These are phyloP conservation scores for Neolentinus lepideus DNA, from an alignment of 1,284 basidiomycete species.

Conservation along the genomic window DNA sequence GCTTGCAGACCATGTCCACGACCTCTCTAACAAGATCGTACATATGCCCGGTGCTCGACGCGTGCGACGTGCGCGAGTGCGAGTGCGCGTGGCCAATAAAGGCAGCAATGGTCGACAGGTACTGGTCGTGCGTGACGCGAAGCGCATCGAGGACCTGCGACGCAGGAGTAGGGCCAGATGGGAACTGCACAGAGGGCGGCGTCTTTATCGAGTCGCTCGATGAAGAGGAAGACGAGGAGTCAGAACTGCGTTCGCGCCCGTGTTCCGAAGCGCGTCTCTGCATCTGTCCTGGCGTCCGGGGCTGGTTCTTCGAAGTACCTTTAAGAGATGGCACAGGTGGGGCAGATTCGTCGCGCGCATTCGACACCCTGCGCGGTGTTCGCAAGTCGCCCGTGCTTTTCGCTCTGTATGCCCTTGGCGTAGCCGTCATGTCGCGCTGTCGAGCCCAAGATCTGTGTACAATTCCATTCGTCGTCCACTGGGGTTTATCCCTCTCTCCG, in stretches of 20 bases:
- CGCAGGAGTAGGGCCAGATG: slow-evolving; percentile 59
- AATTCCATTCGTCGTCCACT: slow-evolving; percentile 15
- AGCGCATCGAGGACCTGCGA: slow-evolving; percentile 64
- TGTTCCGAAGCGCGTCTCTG: slow-evolving; percentile 11
- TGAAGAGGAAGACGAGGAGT: slow-evolving; percentile 52
- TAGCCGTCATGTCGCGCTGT: slow-evolving; percentile 14
- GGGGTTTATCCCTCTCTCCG: slow-evolving; percentile 10
- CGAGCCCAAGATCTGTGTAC: slow-evolving; percentile 4
- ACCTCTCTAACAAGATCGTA: slow-evolving; percentile 93
- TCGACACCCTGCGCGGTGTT: slow-evolving; percentile 20
- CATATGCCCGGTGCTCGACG: slow-evolving; percentile 87
- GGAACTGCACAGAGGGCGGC: slow-evolving; percentile 50
- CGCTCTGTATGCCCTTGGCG: slow-evolving; percentile 29
- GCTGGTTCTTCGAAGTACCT: neutral
- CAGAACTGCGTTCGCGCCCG: slow-evolving; percentile 34
- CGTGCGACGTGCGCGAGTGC: slow-evolving; percentile 82
- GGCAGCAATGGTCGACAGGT: slow-evolving; percentile 90
- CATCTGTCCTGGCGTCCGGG: neutral
- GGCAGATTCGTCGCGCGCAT: slow-evolving; percentile 15
- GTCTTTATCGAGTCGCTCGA: slow-evolving; percentile 28
- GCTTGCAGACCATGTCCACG: slow-evolving; percentile 87
- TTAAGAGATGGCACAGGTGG: slow-evolving; percentile 18
- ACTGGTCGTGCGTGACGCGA: slow-evolving; percentile 77
- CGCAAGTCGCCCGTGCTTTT: slow-evolving; percentile 51
- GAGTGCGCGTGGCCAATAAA: slow-evolving; percentile 97